Evolutionary conservation across 2,329 filamentous ascomycete genomes (phyloP).

Genomic region (Diaporthe vaccinii): DNA sequence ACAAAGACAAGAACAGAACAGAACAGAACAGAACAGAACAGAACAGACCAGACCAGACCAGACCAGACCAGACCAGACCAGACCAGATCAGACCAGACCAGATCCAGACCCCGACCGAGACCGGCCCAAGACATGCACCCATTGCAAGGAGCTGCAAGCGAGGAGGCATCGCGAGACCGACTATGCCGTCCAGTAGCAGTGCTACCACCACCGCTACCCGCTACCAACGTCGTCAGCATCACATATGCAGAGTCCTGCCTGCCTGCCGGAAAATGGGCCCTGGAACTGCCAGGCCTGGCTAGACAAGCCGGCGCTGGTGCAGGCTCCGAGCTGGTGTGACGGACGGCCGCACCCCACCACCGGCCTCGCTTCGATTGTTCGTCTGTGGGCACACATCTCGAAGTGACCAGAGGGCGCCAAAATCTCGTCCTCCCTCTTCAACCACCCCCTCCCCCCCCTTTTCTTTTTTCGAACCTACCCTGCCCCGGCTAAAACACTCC

Average conservation of each 20-base stretch:
- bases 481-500: background rate
- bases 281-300: background rate
- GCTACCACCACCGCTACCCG: background rate
- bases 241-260: constrained; percentile 9
- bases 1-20: too few species aligned
- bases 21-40: too few species aligned
- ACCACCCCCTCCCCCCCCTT: too few species aligned
- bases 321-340: constrained; percentile 9
- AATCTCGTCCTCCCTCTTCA: background rate
- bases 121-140: constrained; percentile 9
- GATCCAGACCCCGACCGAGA: background rate
- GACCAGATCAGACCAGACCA: background rate
- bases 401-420: background rate
- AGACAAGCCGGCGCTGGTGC: constrained; percentile 12
- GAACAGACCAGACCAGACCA: background rate
- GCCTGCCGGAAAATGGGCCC: background rate
- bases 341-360: background rate
- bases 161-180: constrained; percentile 25
- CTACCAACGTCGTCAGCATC: background rate
- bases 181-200: constrained; percentile 11
- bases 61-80: background rate
- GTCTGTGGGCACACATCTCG: background rate
- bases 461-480: background rate
- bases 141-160: constrained; percentile 8
- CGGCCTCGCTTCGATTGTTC: background rate